phyloP scores from a whole-genome alignment of 495 filamentous ascomycete species.

The Penicillium soppii region DNA sequence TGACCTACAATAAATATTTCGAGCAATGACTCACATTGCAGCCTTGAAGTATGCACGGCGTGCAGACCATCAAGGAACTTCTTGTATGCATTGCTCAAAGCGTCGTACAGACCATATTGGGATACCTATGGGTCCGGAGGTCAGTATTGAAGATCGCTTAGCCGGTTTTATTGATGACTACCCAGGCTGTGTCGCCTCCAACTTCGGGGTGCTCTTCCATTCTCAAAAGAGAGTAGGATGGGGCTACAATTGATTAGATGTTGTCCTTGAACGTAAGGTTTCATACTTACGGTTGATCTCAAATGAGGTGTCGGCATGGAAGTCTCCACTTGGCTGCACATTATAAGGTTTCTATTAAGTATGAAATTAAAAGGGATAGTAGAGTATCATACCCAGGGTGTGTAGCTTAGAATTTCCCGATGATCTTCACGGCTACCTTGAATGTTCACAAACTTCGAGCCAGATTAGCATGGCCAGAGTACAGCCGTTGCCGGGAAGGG shows the following conservation, averaged over 20 bases:
- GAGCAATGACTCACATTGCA: constrained; percentile 33
- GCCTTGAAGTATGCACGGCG: constrained; percentile 48
- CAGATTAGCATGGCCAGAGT: background rate
- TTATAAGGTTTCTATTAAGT: background rate
- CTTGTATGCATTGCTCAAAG: constrained; percentile 44
- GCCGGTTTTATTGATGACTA: constrained; percentile 4
- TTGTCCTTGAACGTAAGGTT: background rate
- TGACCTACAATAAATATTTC: too few species aligned
- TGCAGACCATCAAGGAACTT: constrained; percentile 50
- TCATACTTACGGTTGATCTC: constrained; percentile 43
- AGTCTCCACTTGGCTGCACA: constrained; percentile 43
- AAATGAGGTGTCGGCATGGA: constrained; percentile 53
- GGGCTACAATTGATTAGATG: constrained; percentile 20
- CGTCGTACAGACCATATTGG: constrained; percentile 51
- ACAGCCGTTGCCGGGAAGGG: too few species aligned
- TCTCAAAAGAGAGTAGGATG: constrained; percentile 50
- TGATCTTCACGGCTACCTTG: constrained; percentile 38
- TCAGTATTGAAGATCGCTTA: background rate
- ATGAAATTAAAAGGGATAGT: background rate
- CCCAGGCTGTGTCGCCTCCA: constrained; percentile 55
- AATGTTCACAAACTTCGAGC: constrained; percentile 32
- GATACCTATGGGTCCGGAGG: constrained; percentile 35
- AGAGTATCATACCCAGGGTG: constrained; percentile 35
- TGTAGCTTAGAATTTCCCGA: constrained; percentile 36
- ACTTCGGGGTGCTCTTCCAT: constrained; percentile 56